Evolutionary conservation across 2,329 filamentous ascomycete species (phyloP), one percentile per base, ranked within the genome.

Genomic region (Hypoxylon sp.): DNA sequence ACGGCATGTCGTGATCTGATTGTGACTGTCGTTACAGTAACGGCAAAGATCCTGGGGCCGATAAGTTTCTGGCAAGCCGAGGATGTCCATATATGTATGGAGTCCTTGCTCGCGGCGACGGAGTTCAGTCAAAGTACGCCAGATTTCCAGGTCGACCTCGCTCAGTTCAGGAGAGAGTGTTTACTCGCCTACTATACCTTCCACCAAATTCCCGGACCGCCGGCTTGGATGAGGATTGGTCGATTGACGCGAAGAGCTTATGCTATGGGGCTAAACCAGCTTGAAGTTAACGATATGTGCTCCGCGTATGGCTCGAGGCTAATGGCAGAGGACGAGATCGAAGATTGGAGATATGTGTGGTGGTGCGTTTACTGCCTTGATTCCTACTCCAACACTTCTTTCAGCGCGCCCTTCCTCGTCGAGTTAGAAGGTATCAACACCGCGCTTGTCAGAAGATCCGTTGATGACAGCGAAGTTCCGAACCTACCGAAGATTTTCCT

Each of bases 341-440:
- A 78, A 54, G 73, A 76, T 57, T 78, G 77, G 77, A 70, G 75
- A 46, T 66, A 65, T 26, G 51, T 77, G 39, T 78, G 76, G 74
- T 78, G 76, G 76, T 75, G 72, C 57, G 70, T 78, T 32, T 78
- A 76, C 60, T 71, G 73, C 24, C 68, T 78, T 1, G 77, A 78
- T 54, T 70, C 73, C 1, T 78, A 78, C 56, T 74, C 75, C 10
- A 78, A 78, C 55, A 72, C 76, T 2, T 63, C 74, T 6, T 69
- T 71, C 0, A 72, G 60, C 2, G 69, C 71, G 0, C 74, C 74
- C 37, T 74, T 71, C 37, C 41, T 75, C 4, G 52, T 76, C 15
- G 72, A 76, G 7, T 52, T 67, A 20, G 71, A 75, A 37, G 68
- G 68, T 56, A 72, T 76, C 52, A 72, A 68, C 32, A 76, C 73